Evolutionary conservation across 768 basidiomycete genomes (phyloP), one percentile per base, ranked within the genome.

Genomic region (Tylopilus felleus): DNA sequence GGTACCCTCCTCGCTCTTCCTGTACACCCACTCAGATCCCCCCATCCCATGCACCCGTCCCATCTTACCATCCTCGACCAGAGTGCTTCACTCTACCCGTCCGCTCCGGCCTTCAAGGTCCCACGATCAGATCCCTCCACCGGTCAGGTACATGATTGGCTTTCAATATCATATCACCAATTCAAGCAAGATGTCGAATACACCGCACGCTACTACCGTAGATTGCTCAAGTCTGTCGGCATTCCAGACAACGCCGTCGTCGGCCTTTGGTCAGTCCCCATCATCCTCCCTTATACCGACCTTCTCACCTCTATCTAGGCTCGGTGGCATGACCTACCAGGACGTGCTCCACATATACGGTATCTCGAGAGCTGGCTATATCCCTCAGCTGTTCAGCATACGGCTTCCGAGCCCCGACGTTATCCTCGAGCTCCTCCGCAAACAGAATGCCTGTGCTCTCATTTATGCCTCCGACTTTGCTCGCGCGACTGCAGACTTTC

Each of bases 311-410:
- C 39, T 49, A 43, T 60, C 5, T 47, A 91, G 89, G 89, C 71
- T 90, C 39, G 76, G 82, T 33, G 89, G 89, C 7, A 83, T 86
- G 74, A 79, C 81, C 21, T 90, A 90, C 64, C 67, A 73, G 43
- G 88, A 91, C 65, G 79, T 84, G 29, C 71, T 90, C 21, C 84
- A 87, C 58, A 84, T 90, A 56, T 90, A 89, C 64, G 83, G 83
- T 49, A 72, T 91, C 55, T 84, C 86, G 14, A 76, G 88, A 63
- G 89, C 88, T 7, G 88, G 88, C 5, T 90, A 84, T 67, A 73
- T 88, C 57, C 89, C 89, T 1, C 88, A 90, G 58, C 69, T 90
- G 16, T 88, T 90, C 75, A 87, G 86, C 65, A 73, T 90, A 56
- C 80, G 85, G n/a, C 78, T 90, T 27, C 86, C 89, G 19, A 88